Percentiles rank a stretch among this genome's conserved stretches.
phyloP scores from a whole-genome alignment of 2,329 filamentous ascomycete genomes.

The Aspergillus calidoustus region DNA sequence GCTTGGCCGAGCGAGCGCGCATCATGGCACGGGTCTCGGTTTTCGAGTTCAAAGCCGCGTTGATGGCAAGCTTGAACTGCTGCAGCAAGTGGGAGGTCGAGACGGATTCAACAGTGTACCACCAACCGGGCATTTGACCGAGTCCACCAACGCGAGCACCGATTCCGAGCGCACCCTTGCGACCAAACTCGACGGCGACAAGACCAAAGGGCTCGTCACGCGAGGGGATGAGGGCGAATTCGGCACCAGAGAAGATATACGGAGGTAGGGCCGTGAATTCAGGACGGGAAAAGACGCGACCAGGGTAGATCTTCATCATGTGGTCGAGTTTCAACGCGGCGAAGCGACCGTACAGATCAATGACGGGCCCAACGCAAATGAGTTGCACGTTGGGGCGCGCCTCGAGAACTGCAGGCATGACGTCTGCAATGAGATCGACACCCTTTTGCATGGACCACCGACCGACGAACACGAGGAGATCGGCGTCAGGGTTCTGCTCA shows the following conservation, averaged over 20 bases:
- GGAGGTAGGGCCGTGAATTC: slow-evolving; percentile 70
- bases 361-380: slow-evolving; percentile 68
- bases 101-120: slow-evolving; percentile 70
- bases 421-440: slow-evolving; percentile 69
- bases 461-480: slow-evolving; percentile 70
- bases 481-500: slow-evolving; percentile 63
- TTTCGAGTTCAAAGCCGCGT: slow-evolving; percentile 63
- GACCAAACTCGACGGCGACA: slow-evolving; percentile 70
- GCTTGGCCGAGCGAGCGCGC: slow-evolving; percentile 68
- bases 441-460: slow-evolving; percentile 73
- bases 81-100: slow-evolving; percentile 65
- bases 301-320: slow-evolving; percentile 69
- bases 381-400: slow-evolving; percentile 64
- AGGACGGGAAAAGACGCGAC: slow-evolving; percentile 68
- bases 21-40: slow-evolving; percentile 62
- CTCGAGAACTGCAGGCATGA: slow-evolving; percentile 68
- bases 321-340: slow-evolving; percentile 67
- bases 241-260: slow-evolving; percentile 69
- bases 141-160: slow-evolving; percentile 69
- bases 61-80: slow-evolving; percentile 68
- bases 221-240: slow-evolving; percentile 70
- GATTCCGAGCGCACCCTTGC: slow-evolving; percentile 70
- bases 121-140: slow-evolving; percentile 74
- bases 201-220: slow-evolving; percentile 72
- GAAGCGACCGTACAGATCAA: slow-evolving; percentile 71